Conservation (phyloP, 768 basidiomycete species). For the Butyriboletus loyo region DNA sequence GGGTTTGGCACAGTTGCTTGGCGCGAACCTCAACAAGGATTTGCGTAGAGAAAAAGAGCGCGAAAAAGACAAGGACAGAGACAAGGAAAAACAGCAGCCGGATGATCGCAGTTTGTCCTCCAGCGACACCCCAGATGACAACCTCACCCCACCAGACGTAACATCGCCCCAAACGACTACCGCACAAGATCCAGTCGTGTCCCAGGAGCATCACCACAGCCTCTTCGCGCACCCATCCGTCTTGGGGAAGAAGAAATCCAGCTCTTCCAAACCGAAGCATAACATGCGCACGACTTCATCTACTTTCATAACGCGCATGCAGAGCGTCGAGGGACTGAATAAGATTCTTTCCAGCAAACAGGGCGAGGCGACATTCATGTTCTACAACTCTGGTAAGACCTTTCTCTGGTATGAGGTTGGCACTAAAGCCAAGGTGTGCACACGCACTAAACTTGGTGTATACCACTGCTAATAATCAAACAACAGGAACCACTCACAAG, state of each 20-base stretch:
- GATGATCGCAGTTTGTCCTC: constrained; percentile 80
- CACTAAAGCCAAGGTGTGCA: constrained; percentile 73
- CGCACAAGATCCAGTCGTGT: constrained; percentile 28
- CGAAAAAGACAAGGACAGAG: constrained; percentile 39
- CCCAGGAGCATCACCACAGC: constrained; percentile 42
- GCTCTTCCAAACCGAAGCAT: constrained; percentile 73
- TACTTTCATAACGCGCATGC: constrained; percentile 86
- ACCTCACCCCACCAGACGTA: constrained; percentile 41
- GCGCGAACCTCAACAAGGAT: constrained; percentile 58
- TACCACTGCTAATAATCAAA: constrained; percentile 6
- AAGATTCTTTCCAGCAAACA: constrained; percentile 72
- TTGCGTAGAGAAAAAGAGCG: constrained; percentile 42
- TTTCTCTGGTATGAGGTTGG: constrained; percentile 87
- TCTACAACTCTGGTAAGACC: constrained; percentile 84
- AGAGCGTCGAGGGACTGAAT: constrained; percentile 72
- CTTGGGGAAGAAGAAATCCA: constrained; percentile 58
- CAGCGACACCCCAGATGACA: constrained; percentile 72
- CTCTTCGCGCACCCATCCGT: constrained; percentile 58
- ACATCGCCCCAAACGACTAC: constrained; percentile 33
- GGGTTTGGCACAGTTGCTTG: constrained; percentile 65
- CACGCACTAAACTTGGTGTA: neutral
- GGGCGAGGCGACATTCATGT: constrained; percentile 82
- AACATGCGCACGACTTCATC: constrained; percentile 90
- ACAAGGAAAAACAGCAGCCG: constrained; percentile 33
- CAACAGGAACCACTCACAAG: constrained; percentile 79